Percentiles rank a stretch among this genome's conserved stretches.
Conservation (phyloP, 768 basidiomycete species). For the Rhodotorula sphaerocarpa region DNA sequence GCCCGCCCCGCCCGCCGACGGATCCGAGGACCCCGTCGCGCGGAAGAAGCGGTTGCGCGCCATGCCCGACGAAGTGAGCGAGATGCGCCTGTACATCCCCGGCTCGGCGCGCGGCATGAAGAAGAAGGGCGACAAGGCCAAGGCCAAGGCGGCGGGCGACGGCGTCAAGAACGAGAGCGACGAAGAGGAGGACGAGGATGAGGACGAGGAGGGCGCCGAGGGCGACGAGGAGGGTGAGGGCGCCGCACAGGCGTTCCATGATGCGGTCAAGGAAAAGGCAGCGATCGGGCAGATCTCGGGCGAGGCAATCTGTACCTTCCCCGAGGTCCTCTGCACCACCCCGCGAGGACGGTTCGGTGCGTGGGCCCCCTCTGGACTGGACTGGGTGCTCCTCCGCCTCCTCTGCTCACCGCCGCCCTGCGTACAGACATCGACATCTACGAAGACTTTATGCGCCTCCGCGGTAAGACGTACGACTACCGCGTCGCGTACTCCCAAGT, state of each 20-base stretch:
- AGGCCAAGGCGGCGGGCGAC: constrained; percentile 33
- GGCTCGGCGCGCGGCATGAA: constrained; percentile 60
- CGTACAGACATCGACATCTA: constrained; percentile 89
- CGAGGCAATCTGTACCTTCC: constrained; percentile 85
- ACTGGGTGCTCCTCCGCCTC: background rate
- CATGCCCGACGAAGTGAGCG: constrained; percentile 46
- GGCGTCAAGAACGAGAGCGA: constrained; percentile 48
- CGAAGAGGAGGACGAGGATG: constrained; percentile 48
- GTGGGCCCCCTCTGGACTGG: background rate
- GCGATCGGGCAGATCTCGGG: constrained; percentile 86
- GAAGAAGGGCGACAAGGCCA: constrained; percentile 52
- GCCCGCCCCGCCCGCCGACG: constrained; percentile 27
- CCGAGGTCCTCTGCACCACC: constrained; percentile 87
- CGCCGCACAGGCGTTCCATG: constrained; percentile 94
- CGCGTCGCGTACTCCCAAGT: constrained; percentile 87
- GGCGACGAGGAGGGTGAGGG: constrained; percentile 38
- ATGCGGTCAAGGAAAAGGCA: constrained; percentile 89
- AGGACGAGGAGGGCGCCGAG: constrained; percentile 38
- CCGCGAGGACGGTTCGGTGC: constrained; percentile 49
- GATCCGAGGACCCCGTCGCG: constrained; percentile 23
- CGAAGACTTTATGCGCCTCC: constrained; percentile 79
- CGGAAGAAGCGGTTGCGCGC: constrained; percentile 26
- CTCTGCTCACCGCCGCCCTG: constrained; percentile 44
- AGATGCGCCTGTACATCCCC: constrained; percentile 93
- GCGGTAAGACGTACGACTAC: constrained; percentile 99